phyloP scores from a whole-genome alignment of 179 eudicot species.

The Drosera spatulata region DNA sequence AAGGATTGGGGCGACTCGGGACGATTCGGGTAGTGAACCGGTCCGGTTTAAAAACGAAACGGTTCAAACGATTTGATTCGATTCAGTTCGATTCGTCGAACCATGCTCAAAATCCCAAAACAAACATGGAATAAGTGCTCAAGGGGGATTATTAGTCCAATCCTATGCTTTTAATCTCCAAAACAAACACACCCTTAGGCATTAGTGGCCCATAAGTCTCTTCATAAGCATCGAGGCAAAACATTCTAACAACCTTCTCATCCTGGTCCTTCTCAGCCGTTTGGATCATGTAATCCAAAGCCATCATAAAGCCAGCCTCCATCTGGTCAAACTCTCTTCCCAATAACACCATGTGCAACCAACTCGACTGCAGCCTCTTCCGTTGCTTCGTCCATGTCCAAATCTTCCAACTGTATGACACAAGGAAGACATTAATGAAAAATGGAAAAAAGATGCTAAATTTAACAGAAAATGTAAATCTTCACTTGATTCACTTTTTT shows the following conservation, averaged over 20 bases:
- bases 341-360: constrained; percentile 97
- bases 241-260: constrained; percentile 38
- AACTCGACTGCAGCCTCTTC: constrained; percentile 82
- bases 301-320: constrained; percentile 96
- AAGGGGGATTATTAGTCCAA: too few species aligned
- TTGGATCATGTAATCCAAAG: constrained; percentile 95
- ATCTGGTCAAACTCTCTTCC: constrained; percentile 95
- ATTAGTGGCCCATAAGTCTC: too few species aligned
- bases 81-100: too few species aligned
- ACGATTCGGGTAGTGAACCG: too few species aligned
- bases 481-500: too few species aligned
- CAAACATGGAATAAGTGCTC: too few species aligned
- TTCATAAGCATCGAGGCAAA: not conserved
- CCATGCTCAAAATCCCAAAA: too few species aligned
- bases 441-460: not conserved
- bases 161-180: too few species aligned
- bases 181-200: too few species aligned
- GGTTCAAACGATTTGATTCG: too few species aligned
- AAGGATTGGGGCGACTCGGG: too few species aligned
- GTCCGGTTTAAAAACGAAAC: too few species aligned
- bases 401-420: constrained; percentile 65
- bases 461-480: not conserved
- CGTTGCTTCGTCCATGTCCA: constrained; percentile 80
- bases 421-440: not conserved
- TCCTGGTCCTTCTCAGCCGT: constrained; percentile 75